These are phyloP conservation scores for Nepenthes gracilis DNA, from an alignment of 148 eudicot species.

Conservation along the genomic window DNA sequence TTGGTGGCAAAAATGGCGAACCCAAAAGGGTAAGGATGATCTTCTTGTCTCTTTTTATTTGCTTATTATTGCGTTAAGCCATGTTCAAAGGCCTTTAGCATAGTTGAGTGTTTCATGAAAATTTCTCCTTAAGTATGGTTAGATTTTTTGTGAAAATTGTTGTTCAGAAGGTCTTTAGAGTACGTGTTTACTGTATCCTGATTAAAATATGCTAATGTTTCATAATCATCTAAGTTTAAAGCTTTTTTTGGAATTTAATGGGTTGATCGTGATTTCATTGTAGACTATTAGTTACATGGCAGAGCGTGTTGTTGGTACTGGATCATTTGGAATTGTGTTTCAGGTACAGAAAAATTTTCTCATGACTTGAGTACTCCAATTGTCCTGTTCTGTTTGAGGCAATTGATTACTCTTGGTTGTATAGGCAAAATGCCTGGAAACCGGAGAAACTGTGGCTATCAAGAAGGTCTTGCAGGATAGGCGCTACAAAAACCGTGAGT, in stretches of 20 bases:
- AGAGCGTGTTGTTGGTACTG: slow-evolving; percentile 58
- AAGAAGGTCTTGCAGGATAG: slow-evolving; percentile 64
- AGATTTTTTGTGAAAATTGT: not conserved
- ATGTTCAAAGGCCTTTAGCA: not conserved
- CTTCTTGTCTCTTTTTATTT: not conserved
- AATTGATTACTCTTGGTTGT: not conserved
- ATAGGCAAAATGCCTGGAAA: slow-evolving; percentile 61
- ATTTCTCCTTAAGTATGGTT: not conserved
- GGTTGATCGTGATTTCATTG: slow-evolving; percentile 1
- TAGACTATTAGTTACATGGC: slow-evolving; percentile 74
- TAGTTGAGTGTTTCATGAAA: not conserved
- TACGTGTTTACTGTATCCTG: no score
- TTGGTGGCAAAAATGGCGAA: slow-evolving; percentile 87
- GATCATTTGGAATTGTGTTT: slow-evolving; percentile 66
- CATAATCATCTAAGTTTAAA: not conserved
- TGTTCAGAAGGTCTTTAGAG: not conserved
- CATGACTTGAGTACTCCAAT: not conserved
- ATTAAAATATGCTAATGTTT: no score
- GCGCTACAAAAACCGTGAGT: slow-evolving; percentile 62
- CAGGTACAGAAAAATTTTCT: slow-evolving; percentile 17
- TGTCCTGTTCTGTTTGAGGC: not conserved
- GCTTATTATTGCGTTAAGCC: not conserved
- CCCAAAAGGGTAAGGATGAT: slow-evolving; percentile 55
- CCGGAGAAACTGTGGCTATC: slow-evolving; percentile 60
- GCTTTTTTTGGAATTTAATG: not conserved